A percentile compares a stretch with the other conserved stretches of the same genome.
phyloP scores from a whole-genome alignment of 1,139 yeast genomes.

The Debaryomyces coudertii region DNA sequence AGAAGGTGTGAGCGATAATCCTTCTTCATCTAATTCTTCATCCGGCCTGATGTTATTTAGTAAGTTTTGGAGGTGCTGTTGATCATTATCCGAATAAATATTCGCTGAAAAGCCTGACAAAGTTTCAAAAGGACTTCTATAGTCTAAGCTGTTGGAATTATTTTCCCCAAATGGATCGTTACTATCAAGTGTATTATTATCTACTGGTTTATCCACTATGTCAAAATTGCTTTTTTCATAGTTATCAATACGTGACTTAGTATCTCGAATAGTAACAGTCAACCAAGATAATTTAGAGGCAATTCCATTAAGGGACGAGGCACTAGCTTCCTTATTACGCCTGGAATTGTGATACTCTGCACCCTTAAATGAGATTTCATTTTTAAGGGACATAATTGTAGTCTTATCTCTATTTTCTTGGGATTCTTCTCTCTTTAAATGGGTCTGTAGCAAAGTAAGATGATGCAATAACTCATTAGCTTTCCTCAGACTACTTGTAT shows the following conservation, averaged over 20 bases:
- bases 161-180: background rate
- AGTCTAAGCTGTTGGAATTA: background rate
- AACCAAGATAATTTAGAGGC: slow-evolving; percentile 3
- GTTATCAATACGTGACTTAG: background rate
- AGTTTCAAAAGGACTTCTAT: background rate
- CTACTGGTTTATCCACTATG: background rate
- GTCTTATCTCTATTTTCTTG: slow-evolving; percentile 1
- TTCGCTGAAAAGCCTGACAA: slow-evolving; percentile 16
- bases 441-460: slow-evolving; percentile 6
- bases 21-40: slow-evolving; percentile 47
- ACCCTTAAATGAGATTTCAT: slow-evolving; percentile 4
- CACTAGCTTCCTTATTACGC: slow-evolving; percentile 1
- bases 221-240: background rate
- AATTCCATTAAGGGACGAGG: slow-evolving; percentile 2
- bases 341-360: slow-evolving; percentile 6
- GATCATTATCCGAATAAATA: slow-evolving; percentile 32
- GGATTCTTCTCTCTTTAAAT: slow-evolving; percentile 2
- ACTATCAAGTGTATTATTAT: too few species aligned
- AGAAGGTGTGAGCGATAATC: slow-evolving; percentile 64
- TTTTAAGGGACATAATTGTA: slow-evolving; percentile 3
- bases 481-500: slow-evolving; percentile 2
- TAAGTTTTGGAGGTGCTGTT: slow-evolving; percentile 51
- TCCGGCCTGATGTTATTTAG: slow-evolving; percentile 69
- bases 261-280: slow-evolving; percentile 4
- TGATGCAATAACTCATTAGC: slow-evolving; percentile 6